Base-by-base conservation (phyloP, 2,329 filamentous ascomycete genomes). In the Xylariaceae sp. region DNA sequence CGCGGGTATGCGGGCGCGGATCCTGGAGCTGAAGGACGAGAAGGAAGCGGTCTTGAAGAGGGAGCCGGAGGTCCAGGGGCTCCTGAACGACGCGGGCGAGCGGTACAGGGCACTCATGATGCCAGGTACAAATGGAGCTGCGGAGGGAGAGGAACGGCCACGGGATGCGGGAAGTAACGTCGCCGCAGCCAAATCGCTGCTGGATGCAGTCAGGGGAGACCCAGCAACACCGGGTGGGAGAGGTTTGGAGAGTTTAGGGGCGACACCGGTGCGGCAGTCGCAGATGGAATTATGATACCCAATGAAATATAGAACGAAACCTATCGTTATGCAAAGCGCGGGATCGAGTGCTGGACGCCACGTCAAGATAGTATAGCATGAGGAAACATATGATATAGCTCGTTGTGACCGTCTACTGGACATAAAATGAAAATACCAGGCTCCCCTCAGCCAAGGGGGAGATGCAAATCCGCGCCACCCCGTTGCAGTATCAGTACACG, bases 11-110 rank as follows among this genome's bases (percentile, higher is more conserved):
- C 57, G 74, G 39, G 67, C 67, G 50, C 73, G 75, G 44, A 72
- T 86, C 65, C 74, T 79, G 49, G 75, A 76, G 39, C 59, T 86
- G 41, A 67, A 75, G 49, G 67, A 72, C 42, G 83, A 87, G 60
- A 82, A 81, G 51, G 64, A 68, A 1, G 72, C 78, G 19, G 78
- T 95, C 32, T 65, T 76, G 4, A 71, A 75, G 47, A 74, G 89
- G 43, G 87, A 95, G 64, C 75, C 72, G 4, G 87, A 93, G 62
- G 85, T 96, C 0, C 90, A 96, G 64, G 74, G 76, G 16, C 67
- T 94, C 41, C 68, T 97, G 39, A 84, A 89, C 59, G 84, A 93
- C 60, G 87, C 89, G 0, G 89, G 87, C 0, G 81, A 87, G 45
- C 75, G 79, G 48, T 88, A 85, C 58, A n/a, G 83, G 53, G 51